These are phyloP conservation scores for Oxyria digyna DNA, from an alignment of 148 eudicot species.

Conservation along the genomic window DNA sequence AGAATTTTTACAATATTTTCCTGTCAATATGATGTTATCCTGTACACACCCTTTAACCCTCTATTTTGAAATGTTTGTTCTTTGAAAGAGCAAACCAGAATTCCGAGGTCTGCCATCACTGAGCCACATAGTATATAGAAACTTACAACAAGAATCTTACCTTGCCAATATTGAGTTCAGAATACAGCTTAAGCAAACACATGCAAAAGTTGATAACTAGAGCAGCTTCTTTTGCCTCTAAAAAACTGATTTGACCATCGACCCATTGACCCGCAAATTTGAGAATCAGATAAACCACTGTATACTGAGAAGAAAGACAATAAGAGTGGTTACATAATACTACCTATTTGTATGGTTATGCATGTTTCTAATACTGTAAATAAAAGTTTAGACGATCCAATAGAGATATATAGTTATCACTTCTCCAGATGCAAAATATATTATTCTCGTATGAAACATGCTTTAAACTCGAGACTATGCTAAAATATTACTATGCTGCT, in stretches of 20 bases:
- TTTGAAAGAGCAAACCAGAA: not conserved
- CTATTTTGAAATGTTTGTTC: no score
- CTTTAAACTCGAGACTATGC: no score
- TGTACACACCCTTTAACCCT: no score
- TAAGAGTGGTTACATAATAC: slow-evolving; percentile 11
- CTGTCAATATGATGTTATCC: not conserved
- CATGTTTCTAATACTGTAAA: not conserved
- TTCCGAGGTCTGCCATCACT: not conserved
- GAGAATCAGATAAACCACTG: slow-evolving; percentile 81
- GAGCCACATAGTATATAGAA: not conserved
- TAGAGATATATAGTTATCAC: not conserved
- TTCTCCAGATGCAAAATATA: not conserved
- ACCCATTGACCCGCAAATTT: slow-evolving; percentile 93
- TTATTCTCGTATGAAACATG: no score
- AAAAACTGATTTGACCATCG: slow-evolving; percentile 80
- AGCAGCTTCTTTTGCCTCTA: slow-evolving; percentile 86
- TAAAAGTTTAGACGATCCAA: not conserved
- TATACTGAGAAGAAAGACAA: slow-evolving; percentile 48
- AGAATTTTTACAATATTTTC: not conserved
- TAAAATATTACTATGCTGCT: not conserved
- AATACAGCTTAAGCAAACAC: slow-evolving; percentile 87
- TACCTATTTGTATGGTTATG: not conserved
- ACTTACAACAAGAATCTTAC: slow-evolving; percentile 18
- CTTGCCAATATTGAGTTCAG: slow-evolving; percentile 93
- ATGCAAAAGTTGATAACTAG: slow-evolving; percentile 62